A percentile compares a stretch with the other conserved stretches of the same genome.
phyloP scores from a whole-genome alignment of 2,329 filamentous ascomycete genomes.

The Paraphoma chrysanthemicola region DNA sequence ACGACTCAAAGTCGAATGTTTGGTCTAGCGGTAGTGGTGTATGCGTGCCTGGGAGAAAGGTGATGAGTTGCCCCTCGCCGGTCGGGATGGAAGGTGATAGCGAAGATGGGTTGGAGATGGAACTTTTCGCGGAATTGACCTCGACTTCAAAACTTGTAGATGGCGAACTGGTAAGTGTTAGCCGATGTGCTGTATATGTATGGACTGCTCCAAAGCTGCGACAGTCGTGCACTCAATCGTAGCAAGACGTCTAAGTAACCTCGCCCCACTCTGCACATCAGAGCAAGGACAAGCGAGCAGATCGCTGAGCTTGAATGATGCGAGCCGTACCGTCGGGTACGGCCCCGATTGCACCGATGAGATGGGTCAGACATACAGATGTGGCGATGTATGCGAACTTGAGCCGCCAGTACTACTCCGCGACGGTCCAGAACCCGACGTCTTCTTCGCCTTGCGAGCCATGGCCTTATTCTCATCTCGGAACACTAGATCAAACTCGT shows the following conservation, averaged over 20 bases:
- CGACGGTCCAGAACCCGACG: slow-evolving; percentile 24
- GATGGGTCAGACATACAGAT: slow-evolving; percentile 31
- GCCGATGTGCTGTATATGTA: not conserved
- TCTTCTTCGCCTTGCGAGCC: slow-evolving; percentile 65
- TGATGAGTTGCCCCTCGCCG: slow-evolving; percentile 26
- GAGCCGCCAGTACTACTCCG: slow-evolving; percentile 21
- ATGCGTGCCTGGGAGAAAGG: slow-evolving; percentile 21
- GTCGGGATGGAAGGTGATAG: slow-evolving; percentile 16
- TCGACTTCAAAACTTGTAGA: slow-evolving; percentile 25
- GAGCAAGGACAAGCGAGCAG: not conserved
- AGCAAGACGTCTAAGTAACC: not conserved
- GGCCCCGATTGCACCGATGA: not conserved
- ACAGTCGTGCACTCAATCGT: not conserved
- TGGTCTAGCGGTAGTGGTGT: slow-evolving; percentile 18
- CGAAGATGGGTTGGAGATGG: slow-evolving; percentile 17
- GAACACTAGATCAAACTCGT: slow-evolving; percentile 76
- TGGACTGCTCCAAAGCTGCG: not conserved
- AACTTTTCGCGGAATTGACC: slow-evolving; percentile 13
- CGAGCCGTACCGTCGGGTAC: not conserved
- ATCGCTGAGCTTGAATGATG: not conserved
- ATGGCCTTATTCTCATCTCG: slow-evolving; percentile 75
- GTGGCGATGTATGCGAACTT: slow-evolving; percentile 38
- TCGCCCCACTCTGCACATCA: not conserved
- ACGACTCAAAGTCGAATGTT: slow-evolving; percentile 33
- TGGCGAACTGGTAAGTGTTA: slow-evolving; percentile 24